phyloP scores from a whole-genome alignment of 2,329 filamentous ascomycete species.

The Huntiella moniliformis region DNA sequence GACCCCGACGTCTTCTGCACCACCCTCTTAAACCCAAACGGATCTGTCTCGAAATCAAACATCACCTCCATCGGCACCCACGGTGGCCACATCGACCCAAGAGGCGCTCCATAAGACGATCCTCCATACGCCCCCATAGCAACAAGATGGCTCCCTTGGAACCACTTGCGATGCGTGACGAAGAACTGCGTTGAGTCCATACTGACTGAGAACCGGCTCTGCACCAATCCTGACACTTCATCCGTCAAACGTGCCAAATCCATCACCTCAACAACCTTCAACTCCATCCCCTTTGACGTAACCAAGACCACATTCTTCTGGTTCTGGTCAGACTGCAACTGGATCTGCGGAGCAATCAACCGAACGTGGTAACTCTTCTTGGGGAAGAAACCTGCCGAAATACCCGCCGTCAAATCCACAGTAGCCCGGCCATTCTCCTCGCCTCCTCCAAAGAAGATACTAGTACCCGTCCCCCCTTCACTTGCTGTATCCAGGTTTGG shows the following conservation, averaged over 20 bases:
- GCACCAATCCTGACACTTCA: slow-evolving; percentile 83
- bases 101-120: slow-evolving; percentile 73
- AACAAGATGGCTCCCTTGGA: slow-evolving; percentile 54
- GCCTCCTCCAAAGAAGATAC: slow-evolving; percentile 6
- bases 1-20: slow-evolving; percentile 93
- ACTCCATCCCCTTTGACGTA: slow-evolving; percentile 91
- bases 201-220: slow-evolving; percentile 78
- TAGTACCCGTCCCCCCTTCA: background rate
- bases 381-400: slow-evolving; percentile 71
- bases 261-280: slow-evolving; percentile 95
- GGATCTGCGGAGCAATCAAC: slow-evolving; percentile 91
- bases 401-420: slow-evolving; percentile 47
- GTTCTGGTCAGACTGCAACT: slow-evolving; percentile 96
- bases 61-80: slow-evolving; percentile 98
- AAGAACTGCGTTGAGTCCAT: slow-evolving; percentile 99
- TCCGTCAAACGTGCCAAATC: slow-evolving; percentile 87
- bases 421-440: slow-evolving; percentile 21
- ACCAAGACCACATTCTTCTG: slow-evolving; percentile 92
- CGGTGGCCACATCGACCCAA: slow-evolving; percentile 80
- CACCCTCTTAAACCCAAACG: slow-evolving; percentile 93
- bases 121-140: slow-evolving; percentile 66
- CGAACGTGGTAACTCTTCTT: slow-evolving; percentile 91
- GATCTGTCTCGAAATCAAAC: slow-evolving; percentile 86
- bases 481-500: background rate
- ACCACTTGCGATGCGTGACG: slow-evolving; percentile 83